Base-by-base conservation (phyloP, 2,329 filamentous ascomycete genomes). In the Fusarium sp. region DNA sequence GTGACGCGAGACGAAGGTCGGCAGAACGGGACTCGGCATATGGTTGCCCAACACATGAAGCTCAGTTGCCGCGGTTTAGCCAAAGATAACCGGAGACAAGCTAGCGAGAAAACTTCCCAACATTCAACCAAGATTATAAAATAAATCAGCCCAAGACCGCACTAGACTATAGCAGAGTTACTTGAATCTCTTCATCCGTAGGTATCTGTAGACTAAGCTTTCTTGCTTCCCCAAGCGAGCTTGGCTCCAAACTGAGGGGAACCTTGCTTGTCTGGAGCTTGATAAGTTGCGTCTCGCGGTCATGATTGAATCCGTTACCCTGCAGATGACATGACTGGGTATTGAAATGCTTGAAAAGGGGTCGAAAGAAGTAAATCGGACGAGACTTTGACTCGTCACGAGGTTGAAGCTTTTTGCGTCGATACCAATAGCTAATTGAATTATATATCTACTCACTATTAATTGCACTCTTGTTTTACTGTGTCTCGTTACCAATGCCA, bases 371-470 rank as follows among this genome's bases (percentile, higher is more conserved):
- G n/a, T 24, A 13, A 24, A 24, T 15, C 15, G 14, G 9, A 9
- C 0, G 5, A 22, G 14, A 11, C 3, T 24, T 11, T 16, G 39
- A 8, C n/a, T 41, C 39, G 39, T 16, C 9, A 24, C 39, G n/a
- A 41, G 39, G n/a, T 41, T 35, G n/a, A 1, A 16, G 6, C 0
- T 15, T 41, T 16, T 41, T 35, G 0, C 11, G 24, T 24, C 1
- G 14, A 16, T 5, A 16, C 14, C 6, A 24, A 41, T n/a, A 3
- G 22, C 9, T 41, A 11, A 16, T 11, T 16, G 14, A 24, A 11
- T 24, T 24, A 41, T 41, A 41, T 41, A 41, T 39, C 36, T 12
- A 13, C 36, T 39, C 7, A 1, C 7, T 14, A 9, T 22, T 20
- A 39, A 39, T 6, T 22, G 12, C 8, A 22, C 12, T 22, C 4